These are phyloP conservation scores for Trypanosoma cruzi DNA, from an alignment of 208 protist species.

Conservation along the genomic window DNA sequence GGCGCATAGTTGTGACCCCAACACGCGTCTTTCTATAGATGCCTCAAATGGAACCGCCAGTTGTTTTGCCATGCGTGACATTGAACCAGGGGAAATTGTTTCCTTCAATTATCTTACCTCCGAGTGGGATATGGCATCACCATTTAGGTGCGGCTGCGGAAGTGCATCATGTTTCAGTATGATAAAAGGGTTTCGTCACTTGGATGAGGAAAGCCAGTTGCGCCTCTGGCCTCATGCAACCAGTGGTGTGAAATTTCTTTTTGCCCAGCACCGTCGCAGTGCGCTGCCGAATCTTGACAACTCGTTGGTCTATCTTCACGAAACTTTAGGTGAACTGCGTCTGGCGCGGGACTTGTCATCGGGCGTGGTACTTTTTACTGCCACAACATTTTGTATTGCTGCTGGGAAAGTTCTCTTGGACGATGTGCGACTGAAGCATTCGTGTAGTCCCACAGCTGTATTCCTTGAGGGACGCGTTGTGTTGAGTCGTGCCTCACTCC, in stretches of 20 bases:
- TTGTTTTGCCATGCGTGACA: constrained; percentile 66
- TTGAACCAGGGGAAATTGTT: constrained; percentile 60
- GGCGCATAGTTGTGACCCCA: constrained; percentile 81
- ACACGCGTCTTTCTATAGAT: constrained; percentile 79
- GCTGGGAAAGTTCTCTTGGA: constrained; percentile 47
- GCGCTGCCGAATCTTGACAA: constrained; percentile 56
- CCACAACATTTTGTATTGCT: constrained; percentile 35
- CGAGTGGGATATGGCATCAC: constrained; percentile 87
- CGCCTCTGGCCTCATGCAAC: constrained; percentile 60
- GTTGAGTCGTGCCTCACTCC: constrained; percentile 37
- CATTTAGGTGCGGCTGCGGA: constrained; percentile 78
- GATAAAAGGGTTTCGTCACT: constrained; percentile 74
- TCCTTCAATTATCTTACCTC: constrained; percentile 91
- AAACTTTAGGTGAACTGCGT: constrained; percentile 40
- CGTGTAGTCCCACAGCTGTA: constrained; percentile 65
- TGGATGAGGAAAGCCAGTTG: constrained; percentile 51
- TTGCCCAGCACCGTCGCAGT: constrained; percentile 54
- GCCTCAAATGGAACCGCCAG: constrained; percentile 54
- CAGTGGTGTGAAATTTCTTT: constrained; percentile 56
- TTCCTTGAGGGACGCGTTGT: constrained; percentile 64
- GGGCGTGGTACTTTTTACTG: constrained; percentile 66
- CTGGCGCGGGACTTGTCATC: constrained; percentile 55
- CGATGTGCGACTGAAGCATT: constrained; percentile 64
- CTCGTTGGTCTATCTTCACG: constrained; percentile 37
- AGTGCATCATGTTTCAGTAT: constrained; percentile 47